Evolutionary conservation across 495 filamentous ascomycete genomes (phyloP).

Genomic region (Hypoxylon trugodes): DNA sequence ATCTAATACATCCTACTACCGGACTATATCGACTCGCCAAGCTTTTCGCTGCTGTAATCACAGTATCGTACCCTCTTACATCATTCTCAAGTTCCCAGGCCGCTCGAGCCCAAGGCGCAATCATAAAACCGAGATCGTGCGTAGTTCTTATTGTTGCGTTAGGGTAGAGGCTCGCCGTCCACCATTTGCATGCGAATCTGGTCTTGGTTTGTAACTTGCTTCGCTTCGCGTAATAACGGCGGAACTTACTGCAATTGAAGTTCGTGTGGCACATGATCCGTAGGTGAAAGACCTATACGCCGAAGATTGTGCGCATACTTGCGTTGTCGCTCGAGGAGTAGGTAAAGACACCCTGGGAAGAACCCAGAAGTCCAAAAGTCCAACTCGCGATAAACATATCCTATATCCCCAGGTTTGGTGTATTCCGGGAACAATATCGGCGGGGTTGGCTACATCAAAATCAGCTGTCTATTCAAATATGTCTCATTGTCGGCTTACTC

Average conservation of each 20-base stretch:
- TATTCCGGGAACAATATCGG: slow-evolving; percentile 43
- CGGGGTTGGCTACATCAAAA: background rate
- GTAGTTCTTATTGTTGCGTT: slow-evolving; percentile 50
- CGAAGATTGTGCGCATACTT: slow-evolving; percentile 10
- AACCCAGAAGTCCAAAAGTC: slow-evolving; percentile 58
- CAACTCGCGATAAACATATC: slow-evolving; percentile 47
- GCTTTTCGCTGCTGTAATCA: slow-evolving; percentile 49
- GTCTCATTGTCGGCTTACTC: background rate
- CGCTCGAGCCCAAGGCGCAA: slow-evolving; percentile 47
- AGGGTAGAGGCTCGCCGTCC: slow-evolving; percentile 48
- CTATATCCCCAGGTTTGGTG: slow-evolving; percentile 33
- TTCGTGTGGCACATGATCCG: background rate
- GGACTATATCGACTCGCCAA: slow-evolving; percentile 50
- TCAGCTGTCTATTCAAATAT: background rate
- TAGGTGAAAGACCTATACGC: background rate
- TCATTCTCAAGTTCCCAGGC: slow-evolving; percentile 49
- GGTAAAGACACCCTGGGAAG: slow-evolving; percentile 52
- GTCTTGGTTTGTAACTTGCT: background rate
- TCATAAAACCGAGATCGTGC: slow-evolving; percentile 60
- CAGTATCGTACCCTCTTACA: slow-evolving; percentile 23
- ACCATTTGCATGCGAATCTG: slow-evolving; percentile 31
- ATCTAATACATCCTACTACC: slow-evolving; percentile 47
- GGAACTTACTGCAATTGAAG: slow-evolving; percentile 42
- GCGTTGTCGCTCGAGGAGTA: slow-evolving; percentile 44
- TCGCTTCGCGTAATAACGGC: background rate